Percentiles rank a stretch among this genome's conserved stretches.
phyloP scores from a whole-genome alignment of 441 rosid species.

The Pelargonium cotyledonis region DNA sequence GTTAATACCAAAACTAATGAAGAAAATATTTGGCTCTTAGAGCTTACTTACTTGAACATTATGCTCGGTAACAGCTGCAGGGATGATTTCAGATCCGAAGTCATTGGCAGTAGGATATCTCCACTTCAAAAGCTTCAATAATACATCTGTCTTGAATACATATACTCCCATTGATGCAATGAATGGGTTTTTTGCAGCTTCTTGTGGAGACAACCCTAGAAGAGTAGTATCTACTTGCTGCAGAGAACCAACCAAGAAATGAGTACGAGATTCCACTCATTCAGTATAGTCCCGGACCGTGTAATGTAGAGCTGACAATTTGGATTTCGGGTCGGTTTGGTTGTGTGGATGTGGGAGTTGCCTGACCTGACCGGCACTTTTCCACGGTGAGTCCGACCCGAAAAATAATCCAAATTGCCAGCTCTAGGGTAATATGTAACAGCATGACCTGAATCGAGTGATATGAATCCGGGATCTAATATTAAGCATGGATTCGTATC shows the following conservation, averaged over 20 bases:
- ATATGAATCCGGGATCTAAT: background rate
- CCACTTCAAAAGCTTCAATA: constrained; percentile 65
- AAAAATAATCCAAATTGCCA: background rate
- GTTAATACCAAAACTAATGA: no score
- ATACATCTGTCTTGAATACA: constrained; percentile 61
- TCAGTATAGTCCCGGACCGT: background rate
- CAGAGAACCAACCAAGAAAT: constrained; percentile 19
- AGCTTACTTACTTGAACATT: constrained; percentile 56
- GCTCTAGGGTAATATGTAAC: background rate
- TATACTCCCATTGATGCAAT: constrained; percentile 98
- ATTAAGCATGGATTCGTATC: background rate
- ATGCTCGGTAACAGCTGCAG: constrained; percentile 76
- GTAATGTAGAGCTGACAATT: no score
- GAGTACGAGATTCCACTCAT: background rate
- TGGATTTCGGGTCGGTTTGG: no score
- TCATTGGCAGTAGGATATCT: constrained; percentile 75
- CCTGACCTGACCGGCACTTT: no score
- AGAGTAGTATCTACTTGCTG: constrained; percentile 69
- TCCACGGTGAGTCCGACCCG: no score
- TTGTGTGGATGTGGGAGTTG: no score
- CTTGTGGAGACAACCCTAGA: constrained; percentile 63
- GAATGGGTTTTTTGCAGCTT: constrained; percentile 59
- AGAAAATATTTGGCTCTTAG: background rate
- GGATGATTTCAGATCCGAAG: constrained; percentile 92
- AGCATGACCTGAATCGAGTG: background rate